phyloP scores from a whole-genome alignment of 768 basidiomycete genomes.

The Lentinus tigrinus region DNA sequence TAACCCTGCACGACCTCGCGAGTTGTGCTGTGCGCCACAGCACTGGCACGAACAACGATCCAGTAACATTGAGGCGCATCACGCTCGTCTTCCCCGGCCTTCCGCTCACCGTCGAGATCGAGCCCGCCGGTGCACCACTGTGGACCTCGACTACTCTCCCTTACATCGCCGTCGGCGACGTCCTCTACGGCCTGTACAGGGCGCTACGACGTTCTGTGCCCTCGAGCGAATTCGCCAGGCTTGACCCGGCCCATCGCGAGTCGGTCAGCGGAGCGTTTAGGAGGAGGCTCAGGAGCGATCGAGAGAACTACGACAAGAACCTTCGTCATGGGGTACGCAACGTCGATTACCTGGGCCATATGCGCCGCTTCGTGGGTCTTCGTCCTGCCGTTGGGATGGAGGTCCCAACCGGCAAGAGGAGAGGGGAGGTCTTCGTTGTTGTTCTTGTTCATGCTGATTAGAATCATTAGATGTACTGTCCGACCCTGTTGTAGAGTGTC shows the following conservation, averaged over 20 bases:
- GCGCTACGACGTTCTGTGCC: conserved; percentile 42
- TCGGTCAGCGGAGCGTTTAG: neutral
- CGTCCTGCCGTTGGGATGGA: neutral
- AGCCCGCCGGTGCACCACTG: conserved; percentile 15
- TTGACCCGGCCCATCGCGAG: conserved; percentile 14
- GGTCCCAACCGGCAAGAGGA: neutral
- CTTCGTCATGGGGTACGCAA: conserved; percentile 2
- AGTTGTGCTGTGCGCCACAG: neutral
- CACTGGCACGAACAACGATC: neutral
- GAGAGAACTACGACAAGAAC: conserved; percentile 1
- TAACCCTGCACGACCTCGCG: neutral
- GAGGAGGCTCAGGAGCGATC: conserved; percentile 1
- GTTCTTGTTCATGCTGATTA: neutral
- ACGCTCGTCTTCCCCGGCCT: conserved; percentile 6
- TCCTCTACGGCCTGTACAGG: conserved; percentile 44
- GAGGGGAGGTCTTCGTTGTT: conserved; percentile 7
- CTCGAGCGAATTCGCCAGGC: conserved; percentile 37
- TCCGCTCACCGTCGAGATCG: conserved; percentile 21
- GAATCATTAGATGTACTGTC: too few relatives aligned
- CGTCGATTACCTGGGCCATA: conserved; percentile 6
- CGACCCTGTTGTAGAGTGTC: too few relatives aligned
- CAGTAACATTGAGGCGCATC: neutral
- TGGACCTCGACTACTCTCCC: conserved; percentile 19
- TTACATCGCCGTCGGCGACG: conserved; percentile 45
- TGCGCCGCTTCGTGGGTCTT: conserved; percentile 1